Evolutionary conservation across 2,329 filamentous ascomycete species (phyloP).

Genomic region (Parafenestella ontariensis): DNA sequence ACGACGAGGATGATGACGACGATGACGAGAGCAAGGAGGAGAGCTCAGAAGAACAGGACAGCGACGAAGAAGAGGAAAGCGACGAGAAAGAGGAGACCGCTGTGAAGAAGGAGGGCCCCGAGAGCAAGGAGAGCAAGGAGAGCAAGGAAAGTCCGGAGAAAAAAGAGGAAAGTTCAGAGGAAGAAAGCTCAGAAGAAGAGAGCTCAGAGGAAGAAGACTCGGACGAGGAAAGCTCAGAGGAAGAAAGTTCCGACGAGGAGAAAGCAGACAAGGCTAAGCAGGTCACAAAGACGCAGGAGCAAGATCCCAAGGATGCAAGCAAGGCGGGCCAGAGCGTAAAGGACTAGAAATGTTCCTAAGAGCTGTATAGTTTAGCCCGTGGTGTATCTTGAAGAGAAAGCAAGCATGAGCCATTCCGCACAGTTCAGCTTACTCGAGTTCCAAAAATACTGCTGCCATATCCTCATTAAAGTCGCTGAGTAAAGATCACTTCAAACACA

Average conservation of each 20-base stretch:
- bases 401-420: neutral
- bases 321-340: conserved; percentile 49
- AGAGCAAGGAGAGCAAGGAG: conserved; percentile 3
- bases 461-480: neutral
- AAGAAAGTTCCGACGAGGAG: conserved; percentile 2
- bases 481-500: too few relatives aligned
- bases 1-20: conserved; percentile 5
- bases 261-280: conserved; percentile 14
- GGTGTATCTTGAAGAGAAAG: neutral
- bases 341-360: conserved; percentile 29
- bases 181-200: conserved; percentile 16
- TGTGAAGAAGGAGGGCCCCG: conserved; percentile 13
- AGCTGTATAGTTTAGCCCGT: conserved; percentile 1
- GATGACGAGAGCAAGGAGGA: conserved; percentile 6
- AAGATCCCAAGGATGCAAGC: conserved; percentile 31
- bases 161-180: conserved; percentile 6
- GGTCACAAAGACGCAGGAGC: conserved; percentile 28
- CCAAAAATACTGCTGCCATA: neutral
- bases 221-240: conserved; percentile 17
- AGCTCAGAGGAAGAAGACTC: conserved; percentile 2
- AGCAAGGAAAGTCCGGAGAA: conserved; percentile 1
- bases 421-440: neutral
- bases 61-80: neutral
- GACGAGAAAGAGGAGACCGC: conserved; percentile 9
- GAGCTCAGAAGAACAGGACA: conserved; percentile 2